Percentiles rank a stretch among this genome's conserved stretches.
Conservation (phyloP, 225 moss, liverwort and hornwort genomes). For the Physcomitrium patens region DNA sequence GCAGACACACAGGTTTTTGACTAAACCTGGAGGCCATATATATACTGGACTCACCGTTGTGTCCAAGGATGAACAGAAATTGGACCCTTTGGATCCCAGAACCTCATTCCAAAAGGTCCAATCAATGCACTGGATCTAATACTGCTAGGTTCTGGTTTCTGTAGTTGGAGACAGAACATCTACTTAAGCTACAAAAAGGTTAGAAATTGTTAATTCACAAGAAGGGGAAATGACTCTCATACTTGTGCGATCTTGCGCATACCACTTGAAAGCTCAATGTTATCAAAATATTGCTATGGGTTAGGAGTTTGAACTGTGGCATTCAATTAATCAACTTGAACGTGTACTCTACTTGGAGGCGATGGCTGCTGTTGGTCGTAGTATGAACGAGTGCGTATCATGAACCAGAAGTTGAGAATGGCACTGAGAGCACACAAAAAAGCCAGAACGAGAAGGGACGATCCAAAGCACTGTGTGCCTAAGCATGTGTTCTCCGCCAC, state of each 20-base stretch:
- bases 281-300: not conserved
- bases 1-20: too few relatives aligned
- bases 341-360: constrained; percentile 19
- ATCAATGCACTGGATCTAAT: too few relatives aligned
- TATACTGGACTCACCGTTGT: too few relatives aligned
- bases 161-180: not conserved
- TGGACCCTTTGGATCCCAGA: too few relatives aligned
- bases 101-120: too few relatives aligned
- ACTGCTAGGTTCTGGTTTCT: not conserved
- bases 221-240: not conserved
- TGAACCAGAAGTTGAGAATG: constrained; percentile 46
- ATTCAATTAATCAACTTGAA: constrained; percentile 32
- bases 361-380: constrained; percentile 21
- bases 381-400: constrained; percentile 39
- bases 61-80: too few relatives aligned
- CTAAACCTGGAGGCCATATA: too few relatives aligned
- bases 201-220: constrained; percentile 4
- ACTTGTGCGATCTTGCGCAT: not conserved
- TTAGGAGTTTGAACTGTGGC: not conserved
- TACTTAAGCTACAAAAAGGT: not conserved
- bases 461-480: constrained; percentile 50
- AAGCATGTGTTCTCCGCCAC: constrained; percentile 51
- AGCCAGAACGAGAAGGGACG: constrained; percentile 45
- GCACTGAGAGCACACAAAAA: constrained; percentile 45
- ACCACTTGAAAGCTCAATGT: not conserved